Evolutionary conservation across 2,329 filamentous ascomycete genomes (phyloP), one percentile per base, ranked within the genome.

Genomic region (Ceratocystis albifundus): DNA sequence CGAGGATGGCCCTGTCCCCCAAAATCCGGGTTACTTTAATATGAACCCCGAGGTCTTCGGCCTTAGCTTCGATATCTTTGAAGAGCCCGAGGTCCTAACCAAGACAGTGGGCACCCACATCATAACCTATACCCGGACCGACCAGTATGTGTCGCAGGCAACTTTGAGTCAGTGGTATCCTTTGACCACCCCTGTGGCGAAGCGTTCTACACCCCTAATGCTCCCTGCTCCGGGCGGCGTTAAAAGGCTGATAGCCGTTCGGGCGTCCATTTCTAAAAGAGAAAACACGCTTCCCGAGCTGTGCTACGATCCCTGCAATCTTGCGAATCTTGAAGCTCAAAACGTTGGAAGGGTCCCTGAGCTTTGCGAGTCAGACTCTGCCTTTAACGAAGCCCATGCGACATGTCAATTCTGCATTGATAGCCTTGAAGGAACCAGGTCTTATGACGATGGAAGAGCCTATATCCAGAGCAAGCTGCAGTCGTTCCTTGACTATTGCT

Each of bases 31-130:
- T 2, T 88, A 88, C 72, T 89, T 85, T 75, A 80, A 88, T 67
- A 77, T 89, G n/a, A 77, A 85, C 66, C 76, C 87, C 0, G 73
- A 77, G 1, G 78, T 78, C 0, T 89, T 89, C 67, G 86, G 85
- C 3, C 75, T 89, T 17, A 81, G 78, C 62, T 86, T 83, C 67
- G 81, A 80, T 53, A 84, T 88, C 20, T 88, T 87, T 68, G 77
- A 78, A 22, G 74, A 77, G 28, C 74, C 78, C 28, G 71, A 80
- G 4, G 70, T 76, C 0, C 70, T 77, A 10, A 70, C 76, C 4
- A 74, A 74, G 65, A 72, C 74, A 1, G 65, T 76, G 30, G 72
- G 74, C 8, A 71, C 75, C 1, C 72, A 72, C n/a, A 71, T 72
- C 12, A 71, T 73, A 8, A 77, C 74, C 0, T 83, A 80, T 0